phyloP scores from a whole-genome alignment of 805 yeast genomes.

The Pichia nakasei region DNA sequence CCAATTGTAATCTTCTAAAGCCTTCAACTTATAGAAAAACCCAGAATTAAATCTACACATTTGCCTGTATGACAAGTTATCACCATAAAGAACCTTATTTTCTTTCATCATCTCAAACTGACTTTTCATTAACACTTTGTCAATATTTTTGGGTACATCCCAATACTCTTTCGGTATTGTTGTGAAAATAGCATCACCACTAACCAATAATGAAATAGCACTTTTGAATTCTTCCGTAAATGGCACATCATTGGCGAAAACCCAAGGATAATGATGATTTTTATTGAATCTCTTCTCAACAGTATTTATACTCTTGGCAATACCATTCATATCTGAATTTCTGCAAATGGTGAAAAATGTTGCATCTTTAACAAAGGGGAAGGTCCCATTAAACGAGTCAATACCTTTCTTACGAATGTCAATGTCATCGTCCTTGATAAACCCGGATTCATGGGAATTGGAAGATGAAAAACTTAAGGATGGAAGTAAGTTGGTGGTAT shows the following conservation, averaged over 20 bases:
- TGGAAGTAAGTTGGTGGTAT: background rate
- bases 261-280: conserved; percentile 34
- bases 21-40: conserved; percentile 44
- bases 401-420: conserved; percentile 1
- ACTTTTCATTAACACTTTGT: conserved; percentile 26
- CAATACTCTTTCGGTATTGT: conserved; percentile 37
- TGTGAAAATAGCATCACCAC: conserved; percentile 36
- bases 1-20: conserved; percentile 38
- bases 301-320: conserved; percentile 29
- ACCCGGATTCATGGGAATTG: background rate
- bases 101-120: conserved; percentile 21
- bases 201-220: conserved; percentile 24
- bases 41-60: conserved; percentile 49
- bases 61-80: conserved; percentile 53
- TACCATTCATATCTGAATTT: conserved; percentile 29
- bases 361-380: conserved; percentile 41
- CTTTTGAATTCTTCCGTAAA: conserved; percentile 33
- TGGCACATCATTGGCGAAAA: conserved; percentile 38
- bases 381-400: conserved; percentile 1
- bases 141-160: conserved; percentile 38
- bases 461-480: no score
- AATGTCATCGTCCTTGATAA: conserved; percentile 4
- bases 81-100: conserved; percentile 44
- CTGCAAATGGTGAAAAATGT: conserved; percentile 44
- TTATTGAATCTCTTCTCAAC: conserved; percentile 32